Conservation (phyloP, 805 yeast genomes). For the Wickerhamiella cacticola region DNA sequence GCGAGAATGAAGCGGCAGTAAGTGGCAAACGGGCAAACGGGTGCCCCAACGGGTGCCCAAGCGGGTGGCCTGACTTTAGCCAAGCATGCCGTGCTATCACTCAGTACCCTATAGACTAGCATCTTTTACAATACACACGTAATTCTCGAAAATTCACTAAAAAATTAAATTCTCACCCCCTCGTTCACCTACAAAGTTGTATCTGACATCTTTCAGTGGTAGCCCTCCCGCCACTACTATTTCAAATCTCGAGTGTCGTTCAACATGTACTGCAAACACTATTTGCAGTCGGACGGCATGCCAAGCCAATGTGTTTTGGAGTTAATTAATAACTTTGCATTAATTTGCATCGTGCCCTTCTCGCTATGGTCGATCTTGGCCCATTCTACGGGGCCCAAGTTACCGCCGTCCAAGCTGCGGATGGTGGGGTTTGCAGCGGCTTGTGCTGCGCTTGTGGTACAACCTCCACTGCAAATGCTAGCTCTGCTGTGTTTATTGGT, state of each 20-base stretch:
- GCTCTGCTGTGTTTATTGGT: not conserved
- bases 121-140: no score
- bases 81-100: no score
- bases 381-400: not conserved
- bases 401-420: not conserved
- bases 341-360: not conserved
- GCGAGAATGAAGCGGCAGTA: constrained; percentile 45
- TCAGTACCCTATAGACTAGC: no score
- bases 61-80: not conserved
- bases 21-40: not conserved
- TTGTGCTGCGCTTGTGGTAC: not conserved
- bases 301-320: constrained; percentile 5
- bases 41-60: not conserved
- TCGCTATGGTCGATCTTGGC: constrained; percentile 2
- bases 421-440: not conserved
- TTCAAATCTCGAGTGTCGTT: not conserved
- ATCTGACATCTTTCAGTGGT: no score
- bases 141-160: no score
- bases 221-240: no score
- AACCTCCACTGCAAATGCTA: not conserved
- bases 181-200: no score
- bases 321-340: not conserved
- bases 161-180: no score
- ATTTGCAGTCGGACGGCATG: constrained; percentile 6
- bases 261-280: constrained; percentile 1